phyloP scores from a whole-genome alignment of 1,284 basidiomycete species.

The Microbotryomycetes sp. region DNA sequence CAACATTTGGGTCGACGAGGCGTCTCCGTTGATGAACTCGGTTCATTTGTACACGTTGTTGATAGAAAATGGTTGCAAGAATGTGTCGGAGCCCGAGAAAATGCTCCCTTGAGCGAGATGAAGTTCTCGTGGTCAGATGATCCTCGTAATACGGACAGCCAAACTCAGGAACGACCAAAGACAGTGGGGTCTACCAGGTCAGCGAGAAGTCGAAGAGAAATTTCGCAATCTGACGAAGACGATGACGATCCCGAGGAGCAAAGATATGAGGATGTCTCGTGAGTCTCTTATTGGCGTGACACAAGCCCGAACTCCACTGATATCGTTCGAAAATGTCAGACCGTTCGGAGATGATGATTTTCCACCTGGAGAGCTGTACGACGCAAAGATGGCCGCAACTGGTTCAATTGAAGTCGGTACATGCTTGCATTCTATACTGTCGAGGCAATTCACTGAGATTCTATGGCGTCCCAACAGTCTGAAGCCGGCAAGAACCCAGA shows the following conservation, averaged over 20 bases:
- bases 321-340: too few species aligned
- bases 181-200: neutral
- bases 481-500: neutral
- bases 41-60: slow-evolving; percentile 20
- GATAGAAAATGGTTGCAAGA: slow-evolving; percentile 7
- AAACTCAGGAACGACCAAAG: neutral
- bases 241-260: neutral
- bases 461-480: neutral
- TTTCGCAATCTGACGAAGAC: neutral
- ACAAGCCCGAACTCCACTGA: slow-evolving; percentile 1
- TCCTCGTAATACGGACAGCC: neutral
- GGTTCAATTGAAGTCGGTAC: neutral
- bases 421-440: neutral
- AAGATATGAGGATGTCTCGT: neutral
- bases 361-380: slow-evolving; percentile 8
- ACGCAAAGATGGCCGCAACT: neutral
- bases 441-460: neutral
- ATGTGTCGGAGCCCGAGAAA: neutral
- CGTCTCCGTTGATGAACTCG: slow-evolving; percentile 11
- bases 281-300: neutral
- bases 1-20: slow-evolving; percentile 13
- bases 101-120: slow-evolving; percentile 2
- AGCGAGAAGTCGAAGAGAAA: slow-evolving; percentile 2
- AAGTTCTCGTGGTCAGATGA: slow-evolving; percentile 9
- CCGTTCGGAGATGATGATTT: slow-evolving; percentile 17